A percentile compares a stretch with the other conserved stretches of the same genome.
Evolutionary conservation across 2,329 filamentous ascomycete species (phyloP).

Genomic region (Plenodomus biglobosus): DNA sequence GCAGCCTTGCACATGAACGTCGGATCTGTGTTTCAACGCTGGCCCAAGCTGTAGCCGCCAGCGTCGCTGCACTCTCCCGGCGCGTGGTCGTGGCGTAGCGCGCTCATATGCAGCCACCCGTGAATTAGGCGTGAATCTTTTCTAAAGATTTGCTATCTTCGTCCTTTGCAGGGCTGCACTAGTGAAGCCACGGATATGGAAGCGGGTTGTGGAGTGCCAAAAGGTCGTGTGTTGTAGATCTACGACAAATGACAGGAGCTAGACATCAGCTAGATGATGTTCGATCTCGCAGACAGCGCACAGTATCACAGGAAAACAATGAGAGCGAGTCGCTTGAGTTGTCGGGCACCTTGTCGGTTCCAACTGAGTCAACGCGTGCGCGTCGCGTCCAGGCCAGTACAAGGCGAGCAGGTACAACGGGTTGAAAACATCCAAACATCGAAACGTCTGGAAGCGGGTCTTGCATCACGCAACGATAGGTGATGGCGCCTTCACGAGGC

Average conservation of each 20-base stretch:
- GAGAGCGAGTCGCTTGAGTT: constrained; percentile 24
- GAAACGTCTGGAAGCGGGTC: constrained; percentile 21
- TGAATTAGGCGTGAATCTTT: constrained; percentile 13
- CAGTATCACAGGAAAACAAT: constrained; percentile 18
- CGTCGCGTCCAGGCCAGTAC: constrained; percentile 21
- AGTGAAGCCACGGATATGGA: constrained; percentile 16
- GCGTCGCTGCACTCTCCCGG: constrained; percentile 23
- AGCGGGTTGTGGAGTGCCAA: constrained; percentile 17
- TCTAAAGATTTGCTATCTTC: constrained; percentile 10
- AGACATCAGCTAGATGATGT: constrained; percentile 21
- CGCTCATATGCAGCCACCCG: constrained; percentile 24
- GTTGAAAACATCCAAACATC: constrained; percentile 9
- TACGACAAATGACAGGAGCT: constrained; percentile 27
- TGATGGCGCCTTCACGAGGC: constrained; percentile 28
- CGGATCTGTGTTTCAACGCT: constrained; percentile 40
- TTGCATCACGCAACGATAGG: constrained; percentile 38
- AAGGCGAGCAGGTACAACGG: constrained; percentile 15
- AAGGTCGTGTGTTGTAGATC: constrained; percentile 24
- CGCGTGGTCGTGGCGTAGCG: constrained; percentile 29
- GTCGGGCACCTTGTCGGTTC: constrained; percentile 14
- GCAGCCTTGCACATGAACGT: constrained; percentile 35
- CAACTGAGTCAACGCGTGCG: constrained; percentile 7
- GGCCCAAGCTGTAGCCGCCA: constrained; percentile 43
- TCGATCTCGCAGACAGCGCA: constrained; percentile 14
- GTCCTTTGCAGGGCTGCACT: constrained; percentile 14